Conservation (phyloP, 345 rosid species). For the Noccaea caerulescens region DNA sequence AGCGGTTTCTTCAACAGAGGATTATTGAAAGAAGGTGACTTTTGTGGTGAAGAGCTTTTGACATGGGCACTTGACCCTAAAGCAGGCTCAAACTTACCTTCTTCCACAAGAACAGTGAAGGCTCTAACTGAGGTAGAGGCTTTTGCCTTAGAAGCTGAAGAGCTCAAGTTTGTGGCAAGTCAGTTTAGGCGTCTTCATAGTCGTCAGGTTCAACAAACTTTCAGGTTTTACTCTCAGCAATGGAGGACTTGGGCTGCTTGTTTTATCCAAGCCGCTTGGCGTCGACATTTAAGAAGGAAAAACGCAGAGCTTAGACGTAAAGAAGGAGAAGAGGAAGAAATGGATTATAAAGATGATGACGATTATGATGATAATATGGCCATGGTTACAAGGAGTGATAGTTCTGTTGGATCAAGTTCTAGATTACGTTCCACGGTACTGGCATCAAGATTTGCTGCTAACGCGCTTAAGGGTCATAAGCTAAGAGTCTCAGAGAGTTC, state of each 20-base stretch:
- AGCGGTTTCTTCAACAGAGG: conserved; percentile 86
- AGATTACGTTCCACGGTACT: conserved; percentile 61
- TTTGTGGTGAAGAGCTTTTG: conserved; percentile 88
- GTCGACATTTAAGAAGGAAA: conserved; percentile 65
- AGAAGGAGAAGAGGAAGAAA: conserved; percentile 61
- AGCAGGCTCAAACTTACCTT: conserved; percentile 70
- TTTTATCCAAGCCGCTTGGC: conserved; percentile 83
- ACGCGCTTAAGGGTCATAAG: conserved; percentile 59
- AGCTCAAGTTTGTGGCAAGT: conserved; percentile 81
- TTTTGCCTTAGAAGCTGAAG: conserved; percentile 84
- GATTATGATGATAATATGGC: conserved; percentile 43
- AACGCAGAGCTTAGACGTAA: conserved; percentile 56
- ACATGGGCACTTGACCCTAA: conserved; percentile 95
- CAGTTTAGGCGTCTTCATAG: conserved; percentile 92
- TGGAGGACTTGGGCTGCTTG: conserved; percentile 95
- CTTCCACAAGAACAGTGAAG: conserved; percentile 77
- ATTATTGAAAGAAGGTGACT: conserved; percentile 68
- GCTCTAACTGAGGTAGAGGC: conserved; percentile 86
- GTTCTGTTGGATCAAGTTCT: conserved; percentile 32
- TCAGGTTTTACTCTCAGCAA: conserved; percentile 89
- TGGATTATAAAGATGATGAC: conserved; percentile 45
- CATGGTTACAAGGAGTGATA: conserved; percentile 30
- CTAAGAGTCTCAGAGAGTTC: conserved; percentile 35
- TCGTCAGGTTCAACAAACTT: conserved; percentile 80
- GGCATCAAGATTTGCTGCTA: conserved; percentile 75